Percentiles rank a stretch among this genome's conserved stretches.
Conservation (phyloP, 2,329 filamentous ascomycete genomes). For the Fusarium udum region DNA sequence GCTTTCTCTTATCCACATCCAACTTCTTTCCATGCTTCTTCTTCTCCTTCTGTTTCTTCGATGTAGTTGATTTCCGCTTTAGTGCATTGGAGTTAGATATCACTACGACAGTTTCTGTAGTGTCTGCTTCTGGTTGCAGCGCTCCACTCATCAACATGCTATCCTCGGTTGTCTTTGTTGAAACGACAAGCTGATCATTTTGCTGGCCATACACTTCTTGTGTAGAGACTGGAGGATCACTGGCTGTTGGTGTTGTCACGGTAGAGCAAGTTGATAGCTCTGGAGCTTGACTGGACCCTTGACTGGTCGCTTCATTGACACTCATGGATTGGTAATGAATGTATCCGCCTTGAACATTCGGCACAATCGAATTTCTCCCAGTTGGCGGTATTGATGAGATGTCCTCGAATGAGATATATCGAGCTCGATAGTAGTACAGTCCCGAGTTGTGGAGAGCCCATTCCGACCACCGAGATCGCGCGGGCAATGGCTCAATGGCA, state of each 20-base stretch:
- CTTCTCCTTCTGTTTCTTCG: constrained; percentile 35
- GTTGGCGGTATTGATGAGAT: constrained; percentile 19
- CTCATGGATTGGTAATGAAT: constrained; percentile 39
- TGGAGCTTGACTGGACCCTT: neutral
- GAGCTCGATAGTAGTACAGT: constrained; percentile 37
- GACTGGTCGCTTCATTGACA: constrained; percentile 5
- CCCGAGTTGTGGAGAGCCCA: constrained; percentile 28
- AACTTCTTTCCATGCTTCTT: constrained; percentile 33
- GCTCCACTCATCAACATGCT: constrained; percentile 29
- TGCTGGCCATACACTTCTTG: neutral
- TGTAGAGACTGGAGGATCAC: neutral
- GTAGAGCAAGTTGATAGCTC: constrained; percentile 23
- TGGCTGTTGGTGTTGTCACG: constrained; percentile 10
- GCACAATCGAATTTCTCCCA: constrained; percentile 35
- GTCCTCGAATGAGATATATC: constrained; percentile 33
- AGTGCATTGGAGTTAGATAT: constrained; percentile 1
- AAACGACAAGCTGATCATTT: constrained; percentile 6
- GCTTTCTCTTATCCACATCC: constrained; percentile 33
- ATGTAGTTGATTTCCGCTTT: neutral
- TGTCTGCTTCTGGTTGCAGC: neutral
- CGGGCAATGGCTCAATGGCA: neutral
- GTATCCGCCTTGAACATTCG: constrained; percentile 25
- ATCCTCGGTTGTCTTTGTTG: neutral
- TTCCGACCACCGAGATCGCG: constrained; percentile 24
- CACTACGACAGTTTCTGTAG: constrained; percentile 4